phyloP scores from a whole-genome alignment of 2,329 filamentous ascomycete species.

The Phialophora chinensis region DNA sequence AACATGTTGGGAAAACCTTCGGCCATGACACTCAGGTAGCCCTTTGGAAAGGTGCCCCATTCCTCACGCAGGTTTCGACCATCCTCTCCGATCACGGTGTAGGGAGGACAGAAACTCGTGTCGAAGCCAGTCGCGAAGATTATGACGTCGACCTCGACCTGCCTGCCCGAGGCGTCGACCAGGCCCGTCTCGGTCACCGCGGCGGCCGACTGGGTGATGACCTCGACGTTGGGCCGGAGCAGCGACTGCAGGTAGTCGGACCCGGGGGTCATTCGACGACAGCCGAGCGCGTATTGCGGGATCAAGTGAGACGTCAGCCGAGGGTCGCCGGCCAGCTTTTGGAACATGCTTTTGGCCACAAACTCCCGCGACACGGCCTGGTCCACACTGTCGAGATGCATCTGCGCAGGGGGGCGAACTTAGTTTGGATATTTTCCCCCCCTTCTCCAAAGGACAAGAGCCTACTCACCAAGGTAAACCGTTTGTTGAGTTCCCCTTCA shows the following conservation, averaged over 20 bases:
- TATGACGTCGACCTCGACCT: slow-evolving; percentile 20
- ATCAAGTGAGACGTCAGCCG: slow-evolving; percentile 27
- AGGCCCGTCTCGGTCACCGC: slow-evolving; percentile 4
- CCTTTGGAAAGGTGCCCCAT: slow-evolving; percentile 40
- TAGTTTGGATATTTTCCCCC: no score
- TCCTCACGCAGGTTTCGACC: slow-evolving; percentile 40
- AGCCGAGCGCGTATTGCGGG: slow-evolving; percentile 37
- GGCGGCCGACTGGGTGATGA: background rate
- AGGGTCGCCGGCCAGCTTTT: slow-evolving; percentile 14
- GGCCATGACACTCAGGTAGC: slow-evolving; percentile 26
- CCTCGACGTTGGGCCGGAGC: slow-evolving; percentile 38
- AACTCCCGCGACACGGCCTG: slow-evolving; percentile 4
- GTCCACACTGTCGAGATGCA: slow-evolving; percentile 3
- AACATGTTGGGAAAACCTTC: slow-evolving; percentile 27
- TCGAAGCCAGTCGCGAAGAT: slow-evolving; percentile 40
- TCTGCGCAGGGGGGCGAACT: background rate
- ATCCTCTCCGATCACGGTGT: background rate
- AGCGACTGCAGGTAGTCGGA: slow-evolving; percentile 37
- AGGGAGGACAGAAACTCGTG: no score
- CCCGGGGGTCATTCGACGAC: slow-evolving; percentile 37
- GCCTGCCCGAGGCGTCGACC: no score
- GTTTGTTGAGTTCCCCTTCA: slow-evolving; percentile 40
- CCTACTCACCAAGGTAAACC: slow-evolving; percentile 24
- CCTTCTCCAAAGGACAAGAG: no score
- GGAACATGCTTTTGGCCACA: slow-evolving; percentile 15